Percentiles rank a stretch among this genome's conserved stretches.
phyloP scores from a whole-genome alignment of 805 yeast genomes.

The Tetrapisispora nanseiensis region DNA sequence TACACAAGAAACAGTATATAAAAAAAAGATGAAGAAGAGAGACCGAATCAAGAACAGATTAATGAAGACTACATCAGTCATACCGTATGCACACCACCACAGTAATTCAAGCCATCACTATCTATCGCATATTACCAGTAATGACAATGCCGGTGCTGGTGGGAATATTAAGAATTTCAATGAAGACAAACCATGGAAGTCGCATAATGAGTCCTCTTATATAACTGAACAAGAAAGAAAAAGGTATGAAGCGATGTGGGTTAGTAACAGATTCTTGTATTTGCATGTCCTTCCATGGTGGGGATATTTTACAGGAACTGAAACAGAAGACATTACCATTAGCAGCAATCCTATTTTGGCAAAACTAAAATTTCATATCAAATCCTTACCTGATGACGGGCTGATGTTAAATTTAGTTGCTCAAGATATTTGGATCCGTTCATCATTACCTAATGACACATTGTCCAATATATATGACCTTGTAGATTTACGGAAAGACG shows the following conservation, averaged over 20 bases:
- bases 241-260: slow-evolving; percentile 92
- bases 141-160: background rate
- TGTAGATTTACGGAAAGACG: slow-evolving; percentile 59
- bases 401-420: slow-evolving; percentile 43
- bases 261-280: slow-evolving; percentile 67
- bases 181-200: slow-evolving; percentile 70
- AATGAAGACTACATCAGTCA: slow-evolving; percentile 11
- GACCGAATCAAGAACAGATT: slow-evolving; percentile 9
- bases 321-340: background rate
- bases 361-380: slow-evolving; percentile 2
- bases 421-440: slow-evolving; percentile 69
- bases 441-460: slow-evolving; percentile 56
- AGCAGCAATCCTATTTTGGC: background rate
- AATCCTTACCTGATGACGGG: slow-evolving; percentile 24
- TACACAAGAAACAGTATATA: slow-evolving; percentile 4
- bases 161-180: slow-evolving; percentile 39
- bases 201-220: slow-evolving; percentile 50
- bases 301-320: slow-evolving; percentile 12
- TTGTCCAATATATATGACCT: slow-evolving; percentile 58
- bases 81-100: slow-evolving; percentile 9
- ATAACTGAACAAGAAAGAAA: slow-evolving; percentile 63
- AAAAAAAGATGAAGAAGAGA: slow-evolving; percentile 5
- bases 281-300: slow-evolving; percentile 33
- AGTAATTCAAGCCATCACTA: slow-evolving; percentile 4
- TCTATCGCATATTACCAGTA: background rate